Percentiles rank a stretch among this genome's conserved stretches.
phyloP scores from a whole-genome alignment of 805 yeast species.

The Alloascoidea hylecoeti region DNA sequence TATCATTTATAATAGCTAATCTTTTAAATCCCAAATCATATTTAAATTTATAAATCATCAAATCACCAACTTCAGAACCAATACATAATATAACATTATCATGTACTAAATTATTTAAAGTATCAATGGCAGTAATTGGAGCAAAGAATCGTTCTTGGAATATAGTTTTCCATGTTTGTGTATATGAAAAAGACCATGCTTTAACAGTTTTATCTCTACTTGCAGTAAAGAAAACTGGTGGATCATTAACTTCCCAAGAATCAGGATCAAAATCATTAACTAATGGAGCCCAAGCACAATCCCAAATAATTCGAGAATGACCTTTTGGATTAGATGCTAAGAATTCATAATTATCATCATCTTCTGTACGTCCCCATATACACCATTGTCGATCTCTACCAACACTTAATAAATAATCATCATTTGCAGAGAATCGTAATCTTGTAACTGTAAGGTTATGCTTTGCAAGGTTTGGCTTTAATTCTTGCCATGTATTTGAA shows the following conservation, averaged over 20 bases:
- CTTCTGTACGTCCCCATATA: constrained; percentile 12
- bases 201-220: constrained; percentile 76
- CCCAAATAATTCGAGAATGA: constrained; percentile 91
- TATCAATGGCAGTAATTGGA: constrained; percentile 60
- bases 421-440: constrained; percentile 59
- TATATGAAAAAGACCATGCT: constrained; percentile 34
- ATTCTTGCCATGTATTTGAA: constrained; percentile 44
- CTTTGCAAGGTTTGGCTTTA: constrained; percentile 34
- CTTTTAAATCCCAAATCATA: constrained; percentile 14
- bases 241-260: constrained; percentile 17
- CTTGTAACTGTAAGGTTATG: constrained; percentile 83
- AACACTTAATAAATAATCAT: constrained; percentile 52
- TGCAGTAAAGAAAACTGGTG: constrained; percentile 54
- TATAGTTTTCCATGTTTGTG: constrained; percentile 15
- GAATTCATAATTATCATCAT: constrained; percentile 9
- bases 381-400: constrained; percentile 70
- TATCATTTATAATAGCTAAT: constrained; percentile 20
- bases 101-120: constrained; percentile 18
- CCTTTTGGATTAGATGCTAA: constrained; percentile 44
- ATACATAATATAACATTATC: constrained; percentile 30
- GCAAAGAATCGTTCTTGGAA: constrained; percentile 26
- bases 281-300: constrained; percentile 73
- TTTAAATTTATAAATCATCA: constrained; percentile 28
- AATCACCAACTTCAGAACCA: constrained; percentile 60
- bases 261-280: constrained; percentile 4